A percentile compares a stretch with the other conserved stretches of the same genome.
These are phyloP conservation scores for Cantharellus anzutake DNA, from an alignment of 768 basidiomycete genomes.

Conservation along the genomic window DNA sequence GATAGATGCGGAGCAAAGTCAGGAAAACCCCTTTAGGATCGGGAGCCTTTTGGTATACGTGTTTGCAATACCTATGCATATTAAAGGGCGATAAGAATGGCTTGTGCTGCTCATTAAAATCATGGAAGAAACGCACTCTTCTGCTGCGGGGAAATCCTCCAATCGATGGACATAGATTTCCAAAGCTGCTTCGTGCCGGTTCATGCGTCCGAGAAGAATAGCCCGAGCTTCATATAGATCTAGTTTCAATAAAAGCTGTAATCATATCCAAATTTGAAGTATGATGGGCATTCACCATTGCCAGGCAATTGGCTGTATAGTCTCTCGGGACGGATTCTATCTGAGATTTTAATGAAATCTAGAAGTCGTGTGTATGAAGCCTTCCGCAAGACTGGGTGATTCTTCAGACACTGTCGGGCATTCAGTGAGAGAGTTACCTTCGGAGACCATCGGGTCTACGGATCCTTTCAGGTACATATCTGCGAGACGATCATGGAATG, in stretches of 20 bases:
- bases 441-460: constrained; percentile 33
- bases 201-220: constrained; percentile 72
- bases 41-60: constrained; percentile 41
- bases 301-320: constrained; percentile 64
- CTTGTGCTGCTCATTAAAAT: not conserved
- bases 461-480: constrained; percentile 70
- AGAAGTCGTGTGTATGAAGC: constrained; percentile 52
- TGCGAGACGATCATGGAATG: constrained; percentile 77
- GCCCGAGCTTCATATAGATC: constrained; percentile 86
- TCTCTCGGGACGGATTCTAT: constrained; percentile 54
- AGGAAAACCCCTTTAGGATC: constrained; percentile 51
- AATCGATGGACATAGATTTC: constrained; percentile 85
- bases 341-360: constrained; percentile 51
- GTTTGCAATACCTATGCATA: constrained; percentile 65
- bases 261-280: not conserved
- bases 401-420: not conserved
- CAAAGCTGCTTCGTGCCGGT: constrained; percentile 84
- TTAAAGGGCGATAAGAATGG: not conserved
- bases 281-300: constrained; percentile 36
- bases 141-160: constrained; percentile 68
- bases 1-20: constrained; percentile 70
- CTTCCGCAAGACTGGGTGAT: constrained; percentile 11
- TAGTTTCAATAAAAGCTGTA: constrained; percentile 15
- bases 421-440: constrained; percentile 33
- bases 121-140: constrained; percentile 38